Percentiles rank a stretch among this genome's conserved stretches.
Conservation (phyloP, 129 eudicot species). For the Ambrosia artemisiifolia region DNA sequence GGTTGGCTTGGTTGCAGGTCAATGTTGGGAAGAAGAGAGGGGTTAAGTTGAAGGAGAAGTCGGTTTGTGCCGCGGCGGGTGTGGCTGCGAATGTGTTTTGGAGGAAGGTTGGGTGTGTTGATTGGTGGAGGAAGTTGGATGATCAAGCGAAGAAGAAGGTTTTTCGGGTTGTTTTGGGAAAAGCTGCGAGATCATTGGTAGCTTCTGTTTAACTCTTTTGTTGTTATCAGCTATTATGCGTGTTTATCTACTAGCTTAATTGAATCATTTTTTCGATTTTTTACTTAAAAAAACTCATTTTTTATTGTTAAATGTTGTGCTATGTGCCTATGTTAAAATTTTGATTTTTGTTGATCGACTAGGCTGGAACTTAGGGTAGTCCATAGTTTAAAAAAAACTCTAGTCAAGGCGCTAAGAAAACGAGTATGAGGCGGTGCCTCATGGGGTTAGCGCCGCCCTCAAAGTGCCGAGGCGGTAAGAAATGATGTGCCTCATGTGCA, state of each 20-base stretch:
- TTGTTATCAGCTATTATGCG: background rate
- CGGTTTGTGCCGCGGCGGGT: constrained; percentile 36
- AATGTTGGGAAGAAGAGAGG: constrained; percentile 71
- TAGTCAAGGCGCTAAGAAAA: too few relatives aligned
- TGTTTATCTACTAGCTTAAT: background rate
- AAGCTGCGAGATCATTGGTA: constrained; percentile 73
- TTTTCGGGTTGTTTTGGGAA: constrained; percentile 40
- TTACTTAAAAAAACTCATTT: background rate
- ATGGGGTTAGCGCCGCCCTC: too few relatives aligned
- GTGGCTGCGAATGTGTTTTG: constrained; percentile 83
- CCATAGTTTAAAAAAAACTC: too few relatives aligned
- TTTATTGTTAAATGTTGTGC: constrained; percentile 4
- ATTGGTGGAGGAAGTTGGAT: constrained; percentile 93
- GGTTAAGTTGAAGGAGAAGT: constrained; percentile 72
- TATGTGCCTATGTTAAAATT: background rate
- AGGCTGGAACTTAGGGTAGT: background rate
- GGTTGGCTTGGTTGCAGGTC: constrained; percentile 73
- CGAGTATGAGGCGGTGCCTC: too few relatives aligned
- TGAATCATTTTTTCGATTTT: background rate
- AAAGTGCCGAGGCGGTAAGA: too few relatives aligned
- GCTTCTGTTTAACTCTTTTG: constrained; percentile 10
- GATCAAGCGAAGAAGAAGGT: constrained; percentile 37
- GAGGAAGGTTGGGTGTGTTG: constrained; percentile 95
- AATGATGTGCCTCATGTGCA: too few relatives aligned
- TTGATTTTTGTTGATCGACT: background rate